phyloP scores from a whole-genome alignment of 2,329 filamentous ascomycete genomes.

The Neurospora sp. region DNA sequence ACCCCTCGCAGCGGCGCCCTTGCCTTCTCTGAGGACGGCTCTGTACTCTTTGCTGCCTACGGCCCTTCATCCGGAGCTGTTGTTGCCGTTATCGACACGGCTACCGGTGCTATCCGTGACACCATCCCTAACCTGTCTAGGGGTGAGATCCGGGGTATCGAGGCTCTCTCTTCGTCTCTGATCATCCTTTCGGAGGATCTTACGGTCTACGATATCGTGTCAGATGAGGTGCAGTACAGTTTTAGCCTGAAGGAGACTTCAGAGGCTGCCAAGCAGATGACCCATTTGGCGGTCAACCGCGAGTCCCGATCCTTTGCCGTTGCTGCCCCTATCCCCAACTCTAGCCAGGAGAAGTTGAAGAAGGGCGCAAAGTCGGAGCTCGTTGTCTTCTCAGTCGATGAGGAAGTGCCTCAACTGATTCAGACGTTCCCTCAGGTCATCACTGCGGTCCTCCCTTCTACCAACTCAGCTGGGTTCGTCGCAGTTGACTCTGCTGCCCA shows the following conservation, averaged over 20 bases:
- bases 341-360: slow-evolving; percentile 14
- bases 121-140: slow-evolving; percentile 59
- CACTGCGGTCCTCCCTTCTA: slow-evolving; percentile 55
- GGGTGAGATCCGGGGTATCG: slow-evolving; percentile 55
- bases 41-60: slow-evolving; percentile 62
- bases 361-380: slow-evolving; percentile 41
- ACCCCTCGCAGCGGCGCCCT: slow-evolving; percentile 49
- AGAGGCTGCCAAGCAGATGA: slow-evolving; percentile 34
- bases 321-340: slow-evolving; percentile 33
- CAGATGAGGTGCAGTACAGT: slow-evolving; percentile 61
- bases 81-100: slow-evolving; percentile 62
- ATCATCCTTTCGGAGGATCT: slow-evolving; percentile 66
- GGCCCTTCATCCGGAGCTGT: slow-evolving; percentile 45
- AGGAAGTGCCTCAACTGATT: slow-evolving; percentile 48
- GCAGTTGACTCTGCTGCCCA: slow-evolving; percentile 67
- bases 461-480: slow-evolving; percentile 60
- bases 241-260: slow-evolving; percentile 41
- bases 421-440: slow-evolving; percentile 47
- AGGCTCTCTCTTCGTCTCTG: slow-evolving; percentile 62
- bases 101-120: slow-evolving; percentile 54
- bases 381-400: slow-evolving; percentile 55
- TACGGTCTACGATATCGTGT: slow-evolving; percentile 74
- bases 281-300: slow-evolving; percentile 63
- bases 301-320: slow-evolving; percentile 57
- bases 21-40: slow-evolving; percentile 75